These are phyloP conservation scores for Sarocladiaceae sp. DNA, from an alignment of 2,329 filamentous ascomycete genomes.

Conservation along the genomic window DNA sequence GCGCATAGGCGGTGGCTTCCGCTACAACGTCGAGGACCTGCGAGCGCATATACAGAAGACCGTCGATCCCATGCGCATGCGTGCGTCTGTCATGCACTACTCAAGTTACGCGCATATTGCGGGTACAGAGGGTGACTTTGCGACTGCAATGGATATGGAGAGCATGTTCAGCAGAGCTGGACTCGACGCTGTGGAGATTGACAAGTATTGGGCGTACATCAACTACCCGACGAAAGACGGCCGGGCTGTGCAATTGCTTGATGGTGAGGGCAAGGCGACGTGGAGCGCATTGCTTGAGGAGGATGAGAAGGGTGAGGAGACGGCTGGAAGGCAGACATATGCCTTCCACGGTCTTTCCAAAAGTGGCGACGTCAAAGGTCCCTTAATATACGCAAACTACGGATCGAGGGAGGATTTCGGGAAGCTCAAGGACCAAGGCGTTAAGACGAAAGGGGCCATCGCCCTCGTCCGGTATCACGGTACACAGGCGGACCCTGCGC, in stretches of 20 bases:
- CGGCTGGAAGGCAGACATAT: constrained; percentile 60
- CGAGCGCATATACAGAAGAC: constrained; percentile 66
- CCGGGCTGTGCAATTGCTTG: constrained; percentile 73
- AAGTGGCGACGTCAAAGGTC: constrained; percentile 77
- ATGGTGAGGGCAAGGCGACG: constrained; percentile 52
- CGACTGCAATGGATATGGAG: constrained; percentile 77
- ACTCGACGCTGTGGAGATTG: constrained; percentile 68
- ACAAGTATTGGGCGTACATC: constrained; percentile 75
- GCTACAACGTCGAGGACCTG: constrained; percentile 77
- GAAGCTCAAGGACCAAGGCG: constrained; percentile 59
- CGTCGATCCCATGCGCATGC: constrained; percentile 63
- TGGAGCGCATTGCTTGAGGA: constrained; percentile 88
- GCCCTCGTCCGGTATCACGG: constrained; percentile 78
- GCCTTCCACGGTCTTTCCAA: constrained; percentile 88
- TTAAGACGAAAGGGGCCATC: constrained; percentile 73
- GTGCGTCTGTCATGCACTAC: constrained; percentile 68
- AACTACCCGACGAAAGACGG: constrained; percentile 81
- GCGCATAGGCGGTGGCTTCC: constrained; percentile 58
- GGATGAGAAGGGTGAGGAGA: constrained; percentile 56
- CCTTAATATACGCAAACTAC: constrained; percentile 87
- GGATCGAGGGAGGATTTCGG: constrained; percentile 81
- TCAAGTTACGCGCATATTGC: constrained; percentile 85
- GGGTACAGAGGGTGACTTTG: constrained; percentile 89
- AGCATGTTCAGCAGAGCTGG: constrained; percentile 65
- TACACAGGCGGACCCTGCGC: constrained; percentile 60